Percentiles rank a stretch among this genome's conserved stretches.
These are phyloP conservation scores for Pichia norvegensis DNA, from an alignment of 1,139 yeast genomes.

Conservation along the genomic window DNA sequence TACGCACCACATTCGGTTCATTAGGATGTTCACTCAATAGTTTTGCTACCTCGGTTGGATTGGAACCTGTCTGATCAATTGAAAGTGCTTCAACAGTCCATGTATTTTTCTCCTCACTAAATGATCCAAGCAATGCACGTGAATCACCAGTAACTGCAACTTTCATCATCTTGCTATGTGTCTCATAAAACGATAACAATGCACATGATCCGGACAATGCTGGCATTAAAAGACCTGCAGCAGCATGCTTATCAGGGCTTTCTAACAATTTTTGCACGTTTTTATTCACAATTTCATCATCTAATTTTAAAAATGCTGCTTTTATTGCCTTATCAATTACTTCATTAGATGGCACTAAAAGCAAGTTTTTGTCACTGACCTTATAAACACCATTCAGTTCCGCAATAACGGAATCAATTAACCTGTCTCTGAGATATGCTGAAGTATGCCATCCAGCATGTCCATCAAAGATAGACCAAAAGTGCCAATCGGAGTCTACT, in stretches of 20 bases:
- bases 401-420: conserved; percentile 67
- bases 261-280: conserved; percentile 63
- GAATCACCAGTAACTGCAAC: conserved; percentile 98
- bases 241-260: conserved; percentile 53
- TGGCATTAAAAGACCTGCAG: conserved; percentile 75
- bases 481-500: conserved; percentile 78
- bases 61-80: conserved; percentile 92
- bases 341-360: conserved; percentile 56
- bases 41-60: conserved; percentile 78
- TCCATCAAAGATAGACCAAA: conserved; percentile 94
- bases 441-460: conserved; percentile 97
- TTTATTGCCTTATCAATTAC: conserved; percentile 73
- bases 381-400: conserved; percentile 67
- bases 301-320: conserved; percentile 73
- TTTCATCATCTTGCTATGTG: conserved; percentile 59
- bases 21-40: conserved; percentile 85
- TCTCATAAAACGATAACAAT: conserved; percentile 75
- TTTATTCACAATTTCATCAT: conserved; percentile 76
- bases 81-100: conserved; percentile 89
- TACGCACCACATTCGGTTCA: conserved; percentile 73
- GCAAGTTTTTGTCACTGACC: conserved; percentile 36
- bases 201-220: conserved; percentile 97
- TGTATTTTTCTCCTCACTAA: conserved; percentile 48
- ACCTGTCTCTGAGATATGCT: conserved; percentile 68
- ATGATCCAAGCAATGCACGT: conserved; percentile 78